These are phyloP conservation scores for Rubroboletus pulcherrimus DNA, from an alignment of 768 basidiomycete species.

Conservation along the genomic window DNA sequence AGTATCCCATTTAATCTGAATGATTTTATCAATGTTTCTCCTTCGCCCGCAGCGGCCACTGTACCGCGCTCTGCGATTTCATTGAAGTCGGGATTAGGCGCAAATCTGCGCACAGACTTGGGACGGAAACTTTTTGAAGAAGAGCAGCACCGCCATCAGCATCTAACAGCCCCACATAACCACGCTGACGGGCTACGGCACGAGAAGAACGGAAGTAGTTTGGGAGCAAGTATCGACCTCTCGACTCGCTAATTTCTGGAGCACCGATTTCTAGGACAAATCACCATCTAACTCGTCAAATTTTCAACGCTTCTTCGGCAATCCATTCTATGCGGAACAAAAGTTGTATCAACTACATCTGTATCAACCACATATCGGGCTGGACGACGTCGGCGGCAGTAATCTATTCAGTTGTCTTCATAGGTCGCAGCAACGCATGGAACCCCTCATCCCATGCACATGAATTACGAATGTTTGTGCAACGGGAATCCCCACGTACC, in stretches of 20 bases:
- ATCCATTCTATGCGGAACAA: constrained; percentile 26
- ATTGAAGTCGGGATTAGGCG: constrained; percentile 36
- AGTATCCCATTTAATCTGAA: constrained; percentile 55
- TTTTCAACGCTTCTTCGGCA: constrained; percentile 16
- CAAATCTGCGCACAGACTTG: constrained; percentile 58
- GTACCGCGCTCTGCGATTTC: constrained; percentile 31
- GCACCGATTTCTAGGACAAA: constrained; percentile 1
- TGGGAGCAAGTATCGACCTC: constrained; percentile 32
- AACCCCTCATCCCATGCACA: constrained; percentile 15
- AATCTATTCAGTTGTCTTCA: constrained; percentile 32
- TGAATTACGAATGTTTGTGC: constrained; percentile 27
- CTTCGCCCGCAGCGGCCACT: constrained; percentile 47
- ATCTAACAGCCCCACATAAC: constrained; percentile 10
- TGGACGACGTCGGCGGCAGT: constrained; percentile 21
- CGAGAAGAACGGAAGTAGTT: constrained; percentile 23
- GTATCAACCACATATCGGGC: constrained; percentile 31
- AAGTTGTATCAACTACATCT: constrained; percentile 34
- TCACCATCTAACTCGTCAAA: constrained; percentile 15
- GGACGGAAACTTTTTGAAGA: constrained; percentile 70
- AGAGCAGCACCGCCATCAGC: constrained; percentile 50
- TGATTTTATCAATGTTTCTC: constrained; percentile 73
- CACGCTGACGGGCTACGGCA: constrained; percentile 24
- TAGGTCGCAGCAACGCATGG: constrained; percentile 26
- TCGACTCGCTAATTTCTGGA: constrained; percentile 21
- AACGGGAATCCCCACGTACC: constrained; percentile 11